Base-by-base conservation (phyloP, 495 filamentous ascomycete genomes). In the Penicillium egyptiacum region DNA sequence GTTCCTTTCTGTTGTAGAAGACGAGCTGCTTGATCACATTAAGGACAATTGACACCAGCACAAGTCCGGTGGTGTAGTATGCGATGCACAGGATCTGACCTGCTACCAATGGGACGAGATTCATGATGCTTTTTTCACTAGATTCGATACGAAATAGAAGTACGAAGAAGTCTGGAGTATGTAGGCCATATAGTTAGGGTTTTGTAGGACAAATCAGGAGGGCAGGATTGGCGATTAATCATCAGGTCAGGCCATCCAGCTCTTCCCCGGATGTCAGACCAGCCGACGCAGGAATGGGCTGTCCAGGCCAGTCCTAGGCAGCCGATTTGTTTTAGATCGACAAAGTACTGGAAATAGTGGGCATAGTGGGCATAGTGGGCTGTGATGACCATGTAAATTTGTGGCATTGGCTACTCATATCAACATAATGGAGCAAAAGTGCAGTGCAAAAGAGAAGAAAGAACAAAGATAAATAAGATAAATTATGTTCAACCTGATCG, bases 11-110 rank as follows among this genome's bases (percentile, higher is more conserved):
- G 56, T 87, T 86, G 65, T 80, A 85, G 70, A 88, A 86, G 50
- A 92, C 72, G 4, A 90, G 55, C 65, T 94, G 90, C 12, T 77
- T 69, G 46, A 87, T 54, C 41, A 92, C 83, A 63, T 92, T 92
- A 60, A 87, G 33, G 39, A 86, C 55, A 12, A 92, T 79, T 3
- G 76, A 60, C 39, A 87, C 19, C 35, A 84, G 52, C 7, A 58
- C 48, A 12, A 70, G 55, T 8, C 55, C 65, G 22, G 60, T 39
- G 19, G 60, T 65, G 52, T 74, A 77, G 55, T 50, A 48, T 11
- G 37, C 41, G 33, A 66, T 61, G 8, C 57, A 56, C 22, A 62
- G 54, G 26, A 69, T 61, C 25, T 68, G 67, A 51, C 65, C 61
- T 25, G 58, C 50, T 31, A 63, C 63, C 30, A 65, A 16, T 16